phyloP scores from a whole-genome alignment of 2,329 filamentous ascomycete species.

The Aspergillus cejpii region DNA sequence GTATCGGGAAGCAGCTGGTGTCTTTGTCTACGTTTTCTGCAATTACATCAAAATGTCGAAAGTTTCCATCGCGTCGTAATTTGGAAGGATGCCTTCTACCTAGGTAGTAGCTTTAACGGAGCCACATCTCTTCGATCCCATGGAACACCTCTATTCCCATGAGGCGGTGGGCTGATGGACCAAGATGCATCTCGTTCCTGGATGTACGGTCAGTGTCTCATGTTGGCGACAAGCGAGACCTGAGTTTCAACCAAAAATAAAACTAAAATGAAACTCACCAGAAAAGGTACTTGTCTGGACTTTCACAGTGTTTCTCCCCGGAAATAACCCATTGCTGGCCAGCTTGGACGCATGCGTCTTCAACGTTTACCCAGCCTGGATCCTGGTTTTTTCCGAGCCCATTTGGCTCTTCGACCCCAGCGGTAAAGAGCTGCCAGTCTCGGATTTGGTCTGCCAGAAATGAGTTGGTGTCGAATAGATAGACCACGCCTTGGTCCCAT shows the following conservation, averaged over 20 bases:
- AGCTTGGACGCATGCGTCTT: constrained; percentile 30
- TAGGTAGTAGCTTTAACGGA: constrained; percentile 13
- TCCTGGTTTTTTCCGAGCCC: constrained; percentile 30
- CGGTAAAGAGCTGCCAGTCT: constrained; percentile 33
- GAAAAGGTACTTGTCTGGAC: constrained; percentile 37
- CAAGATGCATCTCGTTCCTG: constrained; percentile 41
- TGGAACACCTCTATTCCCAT: constrained; percentile 36
- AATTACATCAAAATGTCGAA: constrained; percentile 3
- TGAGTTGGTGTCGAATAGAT: constrained; percentile 37
- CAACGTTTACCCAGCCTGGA: constrained; percentile 34
- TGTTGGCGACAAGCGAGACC: constrained; percentile 2
- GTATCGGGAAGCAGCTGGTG: constrained; percentile 5
- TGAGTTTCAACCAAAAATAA: constrained; percentile 5
- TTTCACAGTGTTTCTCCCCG: constrained; percentile 27
- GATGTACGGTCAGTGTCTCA: constrained; percentile 8
- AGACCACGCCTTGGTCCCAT: constrained; percentile 33
- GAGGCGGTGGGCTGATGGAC: constrained; percentile 33
- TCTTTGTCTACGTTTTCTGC: background rate
- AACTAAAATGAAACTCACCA: constrained; percentile 27
- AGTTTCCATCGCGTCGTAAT: background rate
- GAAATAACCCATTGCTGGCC: constrained; percentile 26
- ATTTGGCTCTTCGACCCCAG: constrained; percentile 31
- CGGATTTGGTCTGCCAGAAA: constrained; percentile 37
- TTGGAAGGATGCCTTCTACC: constrained; percentile 2
- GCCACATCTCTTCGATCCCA: constrained; percentile 31